phyloP scores from a whole-genome alignment of 2,329 filamentous ascomycete species.

The Atkinsonella texensis region DNA sequence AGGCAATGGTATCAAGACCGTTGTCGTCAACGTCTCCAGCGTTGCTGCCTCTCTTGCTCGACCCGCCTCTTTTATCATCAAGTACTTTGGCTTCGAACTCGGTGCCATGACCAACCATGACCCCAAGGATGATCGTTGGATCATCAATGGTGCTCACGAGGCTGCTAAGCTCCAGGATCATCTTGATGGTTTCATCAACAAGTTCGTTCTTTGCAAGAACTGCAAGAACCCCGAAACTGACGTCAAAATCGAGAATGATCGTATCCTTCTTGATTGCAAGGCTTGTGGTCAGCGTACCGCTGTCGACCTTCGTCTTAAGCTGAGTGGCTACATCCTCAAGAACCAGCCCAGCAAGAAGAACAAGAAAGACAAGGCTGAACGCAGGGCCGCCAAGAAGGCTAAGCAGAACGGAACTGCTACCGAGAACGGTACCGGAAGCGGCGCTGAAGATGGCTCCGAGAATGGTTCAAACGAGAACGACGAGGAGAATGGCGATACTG shows the following conservation, averaged over 20 bases:
- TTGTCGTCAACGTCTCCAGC: conserved; percentile 92
- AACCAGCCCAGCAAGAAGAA: conserved; percentile 75
- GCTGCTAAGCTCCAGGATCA: conserved; percentile 93
- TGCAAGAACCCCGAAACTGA: conserved; percentile 99
- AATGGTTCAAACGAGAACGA: conserved; percentile 38
- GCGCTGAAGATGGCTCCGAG: conserved; percentile 40
- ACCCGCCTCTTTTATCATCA: conserved; percentile 91
- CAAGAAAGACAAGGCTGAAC: conserved; percentile 92
- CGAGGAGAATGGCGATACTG: conserved; percentile 47
- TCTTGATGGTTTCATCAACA: conserved; percentile 95
- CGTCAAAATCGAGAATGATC: conserved; percentile 85
- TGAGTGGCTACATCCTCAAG: conserved; percentile 95
- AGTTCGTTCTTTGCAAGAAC: conserved; percentile 98
- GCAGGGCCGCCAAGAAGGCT: conserved; percentile 84
- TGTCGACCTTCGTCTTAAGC: conserved; percentile 87
- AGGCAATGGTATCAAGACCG: conserved; percentile 98
- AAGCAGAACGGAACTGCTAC: conserved; percentile 57
- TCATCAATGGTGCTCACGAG: conserved; percentile 98
- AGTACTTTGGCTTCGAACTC: conserved; percentile 98
- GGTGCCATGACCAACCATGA: conserved; percentile 98
- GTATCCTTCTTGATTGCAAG: conserved; percentile 94
- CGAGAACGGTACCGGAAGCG: conserved; percentile 49
- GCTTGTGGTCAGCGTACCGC: conserved; percentile 89
- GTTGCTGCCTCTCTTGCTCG: conserved; percentile 87
- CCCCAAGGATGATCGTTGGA: conserved; percentile 96